Evolutionary conservation across 805 yeast species (phyloP).

Genomic region (Candida suzukii): DNA sequence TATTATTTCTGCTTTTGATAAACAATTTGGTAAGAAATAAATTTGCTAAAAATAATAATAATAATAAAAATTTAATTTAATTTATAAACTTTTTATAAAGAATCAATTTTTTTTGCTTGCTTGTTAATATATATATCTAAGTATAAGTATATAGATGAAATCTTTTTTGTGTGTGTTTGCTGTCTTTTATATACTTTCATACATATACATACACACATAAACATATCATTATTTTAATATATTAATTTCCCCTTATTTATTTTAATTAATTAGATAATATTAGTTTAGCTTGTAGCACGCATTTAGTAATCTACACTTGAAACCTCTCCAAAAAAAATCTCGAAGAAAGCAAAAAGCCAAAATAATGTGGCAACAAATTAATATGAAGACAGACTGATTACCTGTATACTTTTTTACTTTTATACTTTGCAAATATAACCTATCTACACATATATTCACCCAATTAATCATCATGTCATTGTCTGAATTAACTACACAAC

Average conservation of each 20-base stretch:
- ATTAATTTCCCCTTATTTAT: too few relatives aligned
- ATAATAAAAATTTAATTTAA: background rate
- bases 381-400: background rate
- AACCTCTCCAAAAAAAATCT: too few relatives aligned
- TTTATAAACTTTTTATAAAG: background rate
- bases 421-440: too few relatives aligned
- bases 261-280: too few relatives aligned
- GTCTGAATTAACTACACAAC: constrained; percentile 61
- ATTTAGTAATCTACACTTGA: too few relatives aligned
- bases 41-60: background rate
- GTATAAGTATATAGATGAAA: too few relatives aligned
- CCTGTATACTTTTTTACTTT: too few relatives aligned
- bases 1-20: constrained; percentile 61
- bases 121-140: background rate
- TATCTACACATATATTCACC: too few relatives aligned
- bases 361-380: too few relatives aligned
- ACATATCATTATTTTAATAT: too few relatives aligned
- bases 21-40: constrained; percentile 30
- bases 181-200: background rate
- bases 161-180: background rate
- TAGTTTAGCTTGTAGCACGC: too few relatives aligned
- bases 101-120: background rate
- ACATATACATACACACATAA: background rate
- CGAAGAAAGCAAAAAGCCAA: too few relatives aligned
- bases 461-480: constrained; percentile 48